Percentiles rank a stretch among this genome's conserved stretches.
Evolutionary conservation across 1,284 basidiomycete genomes (phyloP).

Genomic region (Rhodofomes roseus): DNA sequence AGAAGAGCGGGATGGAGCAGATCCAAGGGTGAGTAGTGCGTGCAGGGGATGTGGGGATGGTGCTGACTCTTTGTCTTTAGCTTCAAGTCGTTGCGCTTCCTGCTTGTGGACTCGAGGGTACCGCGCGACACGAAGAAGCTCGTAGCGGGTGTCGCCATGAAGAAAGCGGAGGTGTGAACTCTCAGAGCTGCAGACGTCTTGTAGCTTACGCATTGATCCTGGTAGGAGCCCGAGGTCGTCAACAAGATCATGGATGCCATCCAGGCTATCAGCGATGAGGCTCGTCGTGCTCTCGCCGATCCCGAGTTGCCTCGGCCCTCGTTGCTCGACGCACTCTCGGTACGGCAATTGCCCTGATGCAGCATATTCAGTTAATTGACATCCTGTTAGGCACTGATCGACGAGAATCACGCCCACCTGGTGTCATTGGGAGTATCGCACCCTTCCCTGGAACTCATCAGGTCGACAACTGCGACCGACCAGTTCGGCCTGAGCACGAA

Average conservation of each 20-base stretch:
- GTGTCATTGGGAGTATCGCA: slow-evolving; percentile 93
- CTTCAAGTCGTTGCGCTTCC: slow-evolving; percentile 71
- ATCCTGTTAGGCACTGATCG: slow-evolving; percentile 63
- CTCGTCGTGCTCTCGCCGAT: slow-evolving; percentile 71
- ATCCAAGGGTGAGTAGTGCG: slow-evolving; percentile 71
- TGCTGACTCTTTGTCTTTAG: slow-evolving; percentile 28
- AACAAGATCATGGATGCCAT: slow-evolving; percentile 73
- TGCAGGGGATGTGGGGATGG: background rate
- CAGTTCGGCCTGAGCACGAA: slow-evolving; percentile 87
- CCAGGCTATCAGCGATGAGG: slow-evolving; percentile 81
- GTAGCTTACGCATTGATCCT: slow-evolving; percentile 14
- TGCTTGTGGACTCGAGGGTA: slow-evolving; percentile 92
- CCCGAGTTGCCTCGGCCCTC: slow-evolving; percentile 62
- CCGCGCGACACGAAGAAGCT: slow-evolving; percentile 93
- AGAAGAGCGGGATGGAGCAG: slow-evolving; percentile 77
- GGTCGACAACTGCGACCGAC: slow-evolving; percentile 57
- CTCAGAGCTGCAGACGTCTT: slow-evolving; percentile 1
- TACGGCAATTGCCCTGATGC: slow-evolving; percentile 28
- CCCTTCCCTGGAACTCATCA: slow-evolving; percentile 81
- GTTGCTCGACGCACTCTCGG: slow-evolving; percentile 58
- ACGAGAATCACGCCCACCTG: slow-evolving; percentile 87
- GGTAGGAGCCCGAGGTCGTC: slow-evolving; percentile 80
- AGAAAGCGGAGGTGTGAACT: slow-evolving; percentile 58
- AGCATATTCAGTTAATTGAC: slow-evolving; percentile 9
- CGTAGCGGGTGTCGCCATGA: slow-evolving; percentile 82